phyloP scores from a whole-genome alignment of 2,329 filamentous ascomycete genomes.

The Tetracladium maxilliforme region DNA sequence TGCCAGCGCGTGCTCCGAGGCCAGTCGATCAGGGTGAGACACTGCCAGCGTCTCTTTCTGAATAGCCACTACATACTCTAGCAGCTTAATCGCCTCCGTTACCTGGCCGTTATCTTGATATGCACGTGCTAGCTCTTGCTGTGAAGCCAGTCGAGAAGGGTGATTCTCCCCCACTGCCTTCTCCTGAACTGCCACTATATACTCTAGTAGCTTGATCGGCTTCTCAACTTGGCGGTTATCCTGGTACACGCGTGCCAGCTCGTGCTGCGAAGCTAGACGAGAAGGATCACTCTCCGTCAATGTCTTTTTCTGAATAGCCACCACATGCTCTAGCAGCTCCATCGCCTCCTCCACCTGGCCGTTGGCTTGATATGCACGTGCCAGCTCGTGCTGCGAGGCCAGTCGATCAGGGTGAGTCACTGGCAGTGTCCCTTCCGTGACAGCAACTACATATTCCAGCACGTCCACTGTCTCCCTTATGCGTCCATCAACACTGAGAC shows the following conservation, averaged over 20 bases:
- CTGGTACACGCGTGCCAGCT: conserved; percentile 2
- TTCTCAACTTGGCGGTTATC: background rate
- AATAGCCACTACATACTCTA: conserved; percentile 3
- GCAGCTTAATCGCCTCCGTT: conserved; percentile 1
- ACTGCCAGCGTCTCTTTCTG: conserved; percentile 1
- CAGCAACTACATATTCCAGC: conserved; percentile 2
- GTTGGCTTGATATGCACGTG: background rate
- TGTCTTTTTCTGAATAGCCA: conserved; percentile 1
- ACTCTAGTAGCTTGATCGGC: conserved; percentile 1
- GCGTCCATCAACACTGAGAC: too few species aligned
- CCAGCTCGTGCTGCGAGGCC: background rate
- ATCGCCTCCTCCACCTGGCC: conserved; percentile 2
- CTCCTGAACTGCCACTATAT: conserved; percentile 1
- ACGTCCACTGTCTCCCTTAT: conserved; percentile 2
- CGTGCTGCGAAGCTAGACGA: conserved; percentile 2
- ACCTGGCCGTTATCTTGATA: conserved; percentile 1
- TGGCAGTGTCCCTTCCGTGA: conserved; percentile 1
- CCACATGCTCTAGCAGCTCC: conserved; percentile 2
- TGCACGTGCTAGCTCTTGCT: background rate
- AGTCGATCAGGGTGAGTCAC: conserved; percentile 1
- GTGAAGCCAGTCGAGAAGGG: conserved; percentile 1
- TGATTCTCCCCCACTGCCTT: conserved; percentile 1
- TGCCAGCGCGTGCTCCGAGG: conserved; percentile 1
- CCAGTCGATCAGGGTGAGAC: conserved; percentile 1
- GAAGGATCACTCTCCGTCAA: conserved; percentile 1